A percentile compares a stretch with the other conserved stretches of the same genome.
Conservation (phyloP, 805 yeast species). For the Barnettozyma siamensis region DNA sequence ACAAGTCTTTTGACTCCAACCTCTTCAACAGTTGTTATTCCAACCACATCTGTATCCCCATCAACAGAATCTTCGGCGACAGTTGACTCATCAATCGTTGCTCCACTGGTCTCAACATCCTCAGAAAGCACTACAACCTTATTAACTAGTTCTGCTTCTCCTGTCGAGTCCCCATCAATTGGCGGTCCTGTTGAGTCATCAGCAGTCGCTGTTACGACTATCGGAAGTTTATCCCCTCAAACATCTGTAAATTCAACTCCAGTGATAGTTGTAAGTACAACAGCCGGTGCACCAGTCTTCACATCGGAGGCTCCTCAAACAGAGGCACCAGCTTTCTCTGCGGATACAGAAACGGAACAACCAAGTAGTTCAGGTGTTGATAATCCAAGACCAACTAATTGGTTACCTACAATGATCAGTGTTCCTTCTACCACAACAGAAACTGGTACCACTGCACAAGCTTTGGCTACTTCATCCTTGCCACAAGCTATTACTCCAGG, state of each 20-base stretch:
- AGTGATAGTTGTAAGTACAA: background rate
- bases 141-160: background rate
- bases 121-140: too few relatives aligned
- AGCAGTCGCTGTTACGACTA: background rate
- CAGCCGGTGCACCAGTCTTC: too few relatives aligned
- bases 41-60: too few relatives aligned
- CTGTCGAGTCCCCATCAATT: background rate
- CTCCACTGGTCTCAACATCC: too few relatives aligned
- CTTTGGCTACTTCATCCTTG: conserved; percentile 43
- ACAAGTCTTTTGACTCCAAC: too few relatives aligned
- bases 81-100: too few relatives aligned
- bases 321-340: background rate
- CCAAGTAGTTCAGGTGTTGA: background rate
- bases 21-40: too few relatives aligned
- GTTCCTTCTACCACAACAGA: conserved; percentile 28
- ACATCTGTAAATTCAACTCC: background rate
- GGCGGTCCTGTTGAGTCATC: background rate
- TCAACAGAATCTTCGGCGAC: too few relatives aligned
- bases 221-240: too few relatives aligned
- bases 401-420: conserved; percentile 42
- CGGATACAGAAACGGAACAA: background rate
- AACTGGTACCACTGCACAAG: conserved; percentile 18
- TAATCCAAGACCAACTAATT: conserved; percentile 21
- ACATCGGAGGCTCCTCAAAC: background rate
- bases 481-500: conserved; percentile 80